A percentile compares a stretch with the other conserved stretches of the same genome.
Conservation (phyloP, 257 asterid genomes). For the Solanum appendiculatum region DNA sequence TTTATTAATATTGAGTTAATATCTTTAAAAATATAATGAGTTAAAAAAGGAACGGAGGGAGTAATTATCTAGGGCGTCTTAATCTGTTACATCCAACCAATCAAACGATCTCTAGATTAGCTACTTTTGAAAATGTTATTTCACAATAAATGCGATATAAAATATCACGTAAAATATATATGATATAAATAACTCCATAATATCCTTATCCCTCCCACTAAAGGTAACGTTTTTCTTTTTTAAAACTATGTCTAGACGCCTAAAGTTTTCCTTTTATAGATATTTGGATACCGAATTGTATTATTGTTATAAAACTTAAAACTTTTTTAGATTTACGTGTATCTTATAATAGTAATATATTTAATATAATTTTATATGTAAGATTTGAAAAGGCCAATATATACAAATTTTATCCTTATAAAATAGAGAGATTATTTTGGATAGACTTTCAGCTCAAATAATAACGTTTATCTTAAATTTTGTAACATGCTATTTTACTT, state of each 20-base stretch:
- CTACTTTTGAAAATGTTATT: neutral
- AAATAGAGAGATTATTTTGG: too few relatives aligned
- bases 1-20: too few relatives aligned
- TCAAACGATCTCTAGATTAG: neutral
- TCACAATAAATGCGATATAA: neutral
- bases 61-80: too few relatives aligned
- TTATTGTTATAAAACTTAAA: neutral
- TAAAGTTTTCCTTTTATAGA: neutral
- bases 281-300: neutral
- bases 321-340: neutral
- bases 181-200: neutral
- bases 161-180: neutral
- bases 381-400: too few relatives aligned
- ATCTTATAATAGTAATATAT: too few relatives aligned
- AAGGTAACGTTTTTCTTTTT: neutral
- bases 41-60: too few relatives aligned
- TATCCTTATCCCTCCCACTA: neutral
- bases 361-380: too few relatives aligned
- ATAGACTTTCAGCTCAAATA: too few relatives aligned
- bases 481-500: neutral
- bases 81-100: neutral
- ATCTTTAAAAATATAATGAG: too few relatives aligned
- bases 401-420: too few relatives aligned
- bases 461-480: neutral
- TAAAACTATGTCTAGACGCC: neutral